These are phyloP conservation scores for Arthroderma uncinatum DNA, from an alignment of 2,329 filamentous ascomycete species.

Conservation along the genomic window DNA sequence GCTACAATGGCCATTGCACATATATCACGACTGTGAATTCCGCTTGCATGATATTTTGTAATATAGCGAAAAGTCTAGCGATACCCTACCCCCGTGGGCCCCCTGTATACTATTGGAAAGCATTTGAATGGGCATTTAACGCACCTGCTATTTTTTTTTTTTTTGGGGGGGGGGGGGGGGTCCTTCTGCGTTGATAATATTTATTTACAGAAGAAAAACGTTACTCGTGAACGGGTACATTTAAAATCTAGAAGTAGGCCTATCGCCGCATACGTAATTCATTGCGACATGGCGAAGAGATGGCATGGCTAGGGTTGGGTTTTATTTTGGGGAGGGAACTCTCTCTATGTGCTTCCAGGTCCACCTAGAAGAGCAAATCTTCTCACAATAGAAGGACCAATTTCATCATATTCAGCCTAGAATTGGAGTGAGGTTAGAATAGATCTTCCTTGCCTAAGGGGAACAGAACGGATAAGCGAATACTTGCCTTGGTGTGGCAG, in stretches of 20 bases:
- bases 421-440: slow-evolving; percentile 6
- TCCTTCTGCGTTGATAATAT: not conserved
- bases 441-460: not conserved
- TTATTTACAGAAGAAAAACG: slow-evolving; percentile 1
- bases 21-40: not conserved
- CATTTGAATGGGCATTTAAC: not conserved
- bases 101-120: not conserved
- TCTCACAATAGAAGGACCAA: slow-evolving; percentile 88
- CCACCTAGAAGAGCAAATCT: slow-evolving; percentile 89
- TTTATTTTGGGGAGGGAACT: not conserved
- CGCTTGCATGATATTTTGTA: not conserved
- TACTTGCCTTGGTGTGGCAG: slow-evolving; percentile 74
- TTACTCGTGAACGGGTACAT: slow-evolving; percentile 1
- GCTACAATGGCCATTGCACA: not conserved
- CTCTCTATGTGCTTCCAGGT: slow-evolving; percentile 50
- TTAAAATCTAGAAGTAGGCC: not conserved
- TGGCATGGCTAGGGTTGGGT: not conserved
- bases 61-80: not conserved
- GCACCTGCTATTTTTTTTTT: not conserved
- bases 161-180: too few species aligned
- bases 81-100: not conserved
- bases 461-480: slow-evolving; percentile 3
- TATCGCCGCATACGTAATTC: not conserved
- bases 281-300: not conserved
- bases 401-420: slow-evolving; percentile 69